These are phyloP conservation scores for Candida verbasci DNA, from an alignment of 805 yeast species.

Conservation along the genomic window DNA sequence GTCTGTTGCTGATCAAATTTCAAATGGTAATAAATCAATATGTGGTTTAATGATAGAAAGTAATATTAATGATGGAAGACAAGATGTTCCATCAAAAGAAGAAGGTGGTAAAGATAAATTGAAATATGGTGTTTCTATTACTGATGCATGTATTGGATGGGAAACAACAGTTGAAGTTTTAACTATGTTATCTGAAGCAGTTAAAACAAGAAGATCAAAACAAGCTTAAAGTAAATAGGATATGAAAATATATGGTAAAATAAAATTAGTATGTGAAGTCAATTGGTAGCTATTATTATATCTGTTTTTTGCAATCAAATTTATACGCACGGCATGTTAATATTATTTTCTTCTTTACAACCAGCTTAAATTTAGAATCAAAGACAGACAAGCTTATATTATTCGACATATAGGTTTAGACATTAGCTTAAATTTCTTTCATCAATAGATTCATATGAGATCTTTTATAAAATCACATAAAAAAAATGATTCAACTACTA, in stretches of 20 bases:
- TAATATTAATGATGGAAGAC: constrained; percentile 88
- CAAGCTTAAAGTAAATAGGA: background rate
- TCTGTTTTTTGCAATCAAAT: no score
- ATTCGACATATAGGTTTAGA: no score
- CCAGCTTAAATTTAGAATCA: no score
- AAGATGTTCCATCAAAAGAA: constrained; percentile 69
- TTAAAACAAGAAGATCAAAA: constrained; percentile 62
- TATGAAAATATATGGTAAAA: no score
- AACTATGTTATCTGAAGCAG: constrained; percentile 70
- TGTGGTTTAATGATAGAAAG: constrained; percentile 98
- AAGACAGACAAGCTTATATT: no score
- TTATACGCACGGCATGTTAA: no score
- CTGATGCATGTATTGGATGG: constrained; percentile 97
- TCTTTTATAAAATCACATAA: constrained; percentile 26
- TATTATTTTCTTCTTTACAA: no score
- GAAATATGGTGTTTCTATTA: constrained; percentile 89
- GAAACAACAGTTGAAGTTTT: constrained; percentile 75
- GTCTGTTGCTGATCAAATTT: constrained; percentile 71
- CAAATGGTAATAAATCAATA: constrained; percentile 66
- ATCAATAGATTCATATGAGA: no score
- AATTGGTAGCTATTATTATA: no score
- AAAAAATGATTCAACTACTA: constrained; percentile 13
- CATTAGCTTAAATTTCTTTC: no score
- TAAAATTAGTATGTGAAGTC: no score
- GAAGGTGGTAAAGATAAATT: constrained; percentile 67